Base-by-base conservation (phyloP, 2,329 filamentous ascomycete genomes). In the Ophiocordyceps polyrhachis-furcata region DNA sequence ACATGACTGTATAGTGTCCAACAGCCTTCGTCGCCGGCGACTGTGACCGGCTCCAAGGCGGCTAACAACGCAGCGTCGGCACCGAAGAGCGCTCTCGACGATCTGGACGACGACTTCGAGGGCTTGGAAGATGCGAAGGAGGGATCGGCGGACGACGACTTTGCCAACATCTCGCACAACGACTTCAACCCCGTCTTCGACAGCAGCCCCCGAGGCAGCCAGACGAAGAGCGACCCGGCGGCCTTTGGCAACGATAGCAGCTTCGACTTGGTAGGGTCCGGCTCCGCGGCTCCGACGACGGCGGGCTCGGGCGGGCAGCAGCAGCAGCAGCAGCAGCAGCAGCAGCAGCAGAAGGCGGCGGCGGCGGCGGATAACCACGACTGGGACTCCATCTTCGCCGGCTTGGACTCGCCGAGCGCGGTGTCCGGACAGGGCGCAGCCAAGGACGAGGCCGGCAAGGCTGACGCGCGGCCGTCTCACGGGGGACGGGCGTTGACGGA, bases 321-420 rank as follows among this genome's bases (percentile, higher is more conserved):
- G 63, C 67, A 44, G 63, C 63, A 19, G 50, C 68, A 47, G 63
- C 66, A 43, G 63, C 63, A 43, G 58, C 32, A 37, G 64, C 47
- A 56, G 60, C 42, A 57, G 59, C 41, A 51, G 62, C 40, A 61
- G 57, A n/a, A n/a, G n/a, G n/a, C n/a, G n/a, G n/a, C n/a, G 43
- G 61, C 66, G 48, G 57, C 61, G 25, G 53, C 64, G 0, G 72
- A 74, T 14, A 64, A 67, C 31, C 83, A 93, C 53, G 89, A 96
- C 59, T 96, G 91, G 91, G 89, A 96, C 56, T 83, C 86, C 37
- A 85, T 96, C 45, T 96, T 96, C 63, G 82, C 84, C 2, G 80
- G 81, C 23, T 67, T 93, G 8, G 83, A 89, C 53, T 73, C 71
- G 2, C 63, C 72, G 41, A 56, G 55, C 47, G 53, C 60, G 40